A percentile compares a stretch with the other conserved stretches of the same genome.
Evolutionary conservation across 2,329 filamentous ascomycete species (phyloP).

Genomic region (Fusarium pseudoanthophilum): DNA sequence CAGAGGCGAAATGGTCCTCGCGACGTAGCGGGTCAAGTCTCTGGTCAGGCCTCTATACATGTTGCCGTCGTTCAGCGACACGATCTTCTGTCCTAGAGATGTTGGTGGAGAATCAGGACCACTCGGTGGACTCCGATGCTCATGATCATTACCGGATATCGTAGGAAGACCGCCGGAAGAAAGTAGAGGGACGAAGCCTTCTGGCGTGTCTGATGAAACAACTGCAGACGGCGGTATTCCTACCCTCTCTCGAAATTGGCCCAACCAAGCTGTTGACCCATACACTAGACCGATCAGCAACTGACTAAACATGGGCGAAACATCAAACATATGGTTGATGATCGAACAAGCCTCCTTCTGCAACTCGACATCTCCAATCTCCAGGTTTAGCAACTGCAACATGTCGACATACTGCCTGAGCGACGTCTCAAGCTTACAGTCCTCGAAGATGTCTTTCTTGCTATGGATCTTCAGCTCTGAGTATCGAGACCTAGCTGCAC

Average conservation of each 20-base stretch:
- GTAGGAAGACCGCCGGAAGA: fast-evolving
- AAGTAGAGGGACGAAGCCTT: background rate
- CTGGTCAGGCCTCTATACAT: conserved; percentile 20
- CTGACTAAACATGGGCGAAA: conserved; percentile 23
- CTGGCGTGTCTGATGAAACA: background rate
- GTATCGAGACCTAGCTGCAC: conserved; percentile 32
- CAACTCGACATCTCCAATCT: conserved; percentile 23
- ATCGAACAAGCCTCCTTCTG: conserved; percentile 31
- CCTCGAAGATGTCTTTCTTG: conserved; percentile 43
- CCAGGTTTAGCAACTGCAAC: background rate
- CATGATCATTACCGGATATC: background rate
- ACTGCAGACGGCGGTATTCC: background rate
- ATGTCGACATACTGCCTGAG: conserved; percentile 24
- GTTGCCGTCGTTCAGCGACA: conserved; percentile 17
- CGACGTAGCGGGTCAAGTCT: conserved; percentile 41
- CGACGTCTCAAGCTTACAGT: conserved; percentile 42
- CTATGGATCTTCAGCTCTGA: conserved; percentile 42
- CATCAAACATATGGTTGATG: conserved; percentile 14
- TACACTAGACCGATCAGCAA: conserved; percentile 13
- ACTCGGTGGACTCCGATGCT: no score
- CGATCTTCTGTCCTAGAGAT: background rate
- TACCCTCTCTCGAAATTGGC: background rate
- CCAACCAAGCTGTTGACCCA: conserved; percentile 21
- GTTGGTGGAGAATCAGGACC: fast-evolving
- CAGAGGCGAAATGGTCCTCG: conserved; percentile 45